Conservation (phyloP, 2,329 filamentous ascomycete species). For the Cryphonectria parasitica region DNA sequence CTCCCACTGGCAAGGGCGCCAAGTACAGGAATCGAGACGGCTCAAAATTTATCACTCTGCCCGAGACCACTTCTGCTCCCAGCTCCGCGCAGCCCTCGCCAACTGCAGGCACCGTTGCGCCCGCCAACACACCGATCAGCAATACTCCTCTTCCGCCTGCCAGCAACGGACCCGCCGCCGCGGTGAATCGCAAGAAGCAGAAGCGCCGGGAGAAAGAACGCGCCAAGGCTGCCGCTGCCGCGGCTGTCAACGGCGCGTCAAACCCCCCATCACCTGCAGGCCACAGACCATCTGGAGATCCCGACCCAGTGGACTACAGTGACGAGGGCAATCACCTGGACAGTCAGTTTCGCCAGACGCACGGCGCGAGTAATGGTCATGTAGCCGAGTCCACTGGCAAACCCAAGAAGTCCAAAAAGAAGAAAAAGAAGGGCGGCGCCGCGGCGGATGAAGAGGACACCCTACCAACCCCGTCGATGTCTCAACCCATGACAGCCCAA, state of each 20-base stretch:
- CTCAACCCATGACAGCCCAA: conserved; percentile 38
- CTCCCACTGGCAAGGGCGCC: conserved; percentile 54
- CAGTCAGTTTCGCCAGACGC: conserved; percentile 42
- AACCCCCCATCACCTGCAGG: conserved; percentile 39
- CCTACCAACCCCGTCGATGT: conserved; percentile 38
- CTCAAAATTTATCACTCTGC: conserved; percentile 69
- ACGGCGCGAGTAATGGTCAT: conserved; percentile 41
- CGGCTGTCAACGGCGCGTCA: conserved; percentile 44
- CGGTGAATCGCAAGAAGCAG: conserved; percentile 91
- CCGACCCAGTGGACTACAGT: conserved; percentile 61
- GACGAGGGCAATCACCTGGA: conserved; percentile 50
- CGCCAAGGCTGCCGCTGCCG: conserved; percentile 63
- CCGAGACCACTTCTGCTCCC: conserved; percentile 47
- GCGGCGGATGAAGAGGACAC: conserved; percentile 31
- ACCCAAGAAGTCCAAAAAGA: conserved; percentile 68
- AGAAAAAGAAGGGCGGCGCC: conserved; percentile 62
- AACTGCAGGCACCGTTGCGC: conserved; percentile 41
- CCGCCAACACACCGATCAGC: conserved; percentile 40
- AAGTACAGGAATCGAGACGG: conserved; percentile 72
- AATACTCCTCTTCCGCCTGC: conserved; percentile 30
- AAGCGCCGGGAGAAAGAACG: conserved; percentile 89
- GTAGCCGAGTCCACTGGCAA: conserved; percentile 41
- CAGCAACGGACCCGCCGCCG: conserved; percentile 37
- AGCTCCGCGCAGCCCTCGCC: conserved; percentile 60
- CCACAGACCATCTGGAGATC: conserved; percentile 43